Conservation (phyloP, 768 basidiomycete species). For the Panaeolus cyanescens region DNA sequence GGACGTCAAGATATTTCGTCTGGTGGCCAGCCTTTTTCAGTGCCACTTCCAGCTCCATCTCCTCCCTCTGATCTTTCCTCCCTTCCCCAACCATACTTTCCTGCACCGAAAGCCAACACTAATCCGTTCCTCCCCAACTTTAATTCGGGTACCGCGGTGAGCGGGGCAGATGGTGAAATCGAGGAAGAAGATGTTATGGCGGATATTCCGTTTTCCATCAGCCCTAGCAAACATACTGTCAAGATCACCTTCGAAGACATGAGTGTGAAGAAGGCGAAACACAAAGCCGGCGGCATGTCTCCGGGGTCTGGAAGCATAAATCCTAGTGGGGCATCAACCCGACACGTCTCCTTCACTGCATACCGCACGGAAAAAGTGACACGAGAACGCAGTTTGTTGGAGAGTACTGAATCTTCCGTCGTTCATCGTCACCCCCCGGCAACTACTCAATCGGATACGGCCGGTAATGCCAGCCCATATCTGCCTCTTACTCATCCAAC, state of each 20-base stretch:
- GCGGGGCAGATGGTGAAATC: not conserved
- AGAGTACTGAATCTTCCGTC: not conserved
- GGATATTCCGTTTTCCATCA: conserved; percentile 2
- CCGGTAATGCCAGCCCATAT: not conserved
- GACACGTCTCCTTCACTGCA: not conserved
- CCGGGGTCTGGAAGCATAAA: not conserved
- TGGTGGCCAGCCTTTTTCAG: not conserved
- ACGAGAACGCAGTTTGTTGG: not conserved
- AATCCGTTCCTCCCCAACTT: not conserved
- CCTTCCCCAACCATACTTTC: not conserved
- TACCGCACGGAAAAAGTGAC: conserved; percentile 1
- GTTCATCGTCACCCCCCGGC: not conserved
- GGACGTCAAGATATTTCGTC: not conserved
- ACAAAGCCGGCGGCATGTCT: not conserved
- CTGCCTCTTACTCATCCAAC: not conserved
- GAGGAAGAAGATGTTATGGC: not conserved
- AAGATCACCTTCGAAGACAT: conserved; percentile 1
- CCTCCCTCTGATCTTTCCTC: not conserved
- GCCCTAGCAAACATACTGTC: conserved; percentile 2
- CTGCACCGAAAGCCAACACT: not conserved
- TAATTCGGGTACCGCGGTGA: not conserved
- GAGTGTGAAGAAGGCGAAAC: conserved; percentile 2
- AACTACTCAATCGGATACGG: not conserved
- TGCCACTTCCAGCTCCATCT: not conserved
- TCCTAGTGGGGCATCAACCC: not conserved